Evolutionary conservation across 75 land plant genomes (phyloP).

Genomic region (Cryptomeria japonica): DNA sequence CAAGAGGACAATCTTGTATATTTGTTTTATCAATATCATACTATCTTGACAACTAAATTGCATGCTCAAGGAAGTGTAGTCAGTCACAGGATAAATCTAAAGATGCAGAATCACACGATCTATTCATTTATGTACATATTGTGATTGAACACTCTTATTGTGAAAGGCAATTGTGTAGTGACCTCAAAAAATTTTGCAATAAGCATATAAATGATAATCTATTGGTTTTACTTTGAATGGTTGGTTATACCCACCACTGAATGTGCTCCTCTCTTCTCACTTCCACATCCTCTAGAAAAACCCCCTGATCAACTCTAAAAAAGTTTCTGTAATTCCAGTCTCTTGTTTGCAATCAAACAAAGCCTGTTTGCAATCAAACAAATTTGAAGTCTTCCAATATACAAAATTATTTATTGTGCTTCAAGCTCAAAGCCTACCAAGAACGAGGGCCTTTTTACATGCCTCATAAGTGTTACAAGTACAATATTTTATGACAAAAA

Average conservation of each 20-base stretch:
- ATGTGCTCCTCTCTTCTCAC: neutral
- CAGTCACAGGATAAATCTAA: neutral
- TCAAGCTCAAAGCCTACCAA: neutral
- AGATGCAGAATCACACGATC: neutral
- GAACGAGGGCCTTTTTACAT: neutral
- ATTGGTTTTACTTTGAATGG: neutral
- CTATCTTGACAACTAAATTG: neutral
- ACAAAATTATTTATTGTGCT: no score
- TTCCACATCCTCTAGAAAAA: neutral
- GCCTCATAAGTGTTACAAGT: neutral
- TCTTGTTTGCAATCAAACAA: neutral
- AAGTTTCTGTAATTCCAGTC: neutral
- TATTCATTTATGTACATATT: neutral
- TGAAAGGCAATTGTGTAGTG: no score
- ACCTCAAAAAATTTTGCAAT: neutral
- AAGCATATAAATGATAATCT: neutral
- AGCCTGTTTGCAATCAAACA: neutral
- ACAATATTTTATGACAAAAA: no score
- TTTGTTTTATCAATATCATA: neutral
- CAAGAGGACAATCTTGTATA: neutral
- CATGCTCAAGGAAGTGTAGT: neutral
- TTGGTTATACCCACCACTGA: neutral
- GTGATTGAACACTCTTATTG: neutral
- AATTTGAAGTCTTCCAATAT: no score
- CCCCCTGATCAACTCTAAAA: neutral